Evolutionary conservation across 768 basidiomycete species (phyloP), one percentile per base, ranked within the genome.

Genomic region (Psilocybe cubensis): DNA sequence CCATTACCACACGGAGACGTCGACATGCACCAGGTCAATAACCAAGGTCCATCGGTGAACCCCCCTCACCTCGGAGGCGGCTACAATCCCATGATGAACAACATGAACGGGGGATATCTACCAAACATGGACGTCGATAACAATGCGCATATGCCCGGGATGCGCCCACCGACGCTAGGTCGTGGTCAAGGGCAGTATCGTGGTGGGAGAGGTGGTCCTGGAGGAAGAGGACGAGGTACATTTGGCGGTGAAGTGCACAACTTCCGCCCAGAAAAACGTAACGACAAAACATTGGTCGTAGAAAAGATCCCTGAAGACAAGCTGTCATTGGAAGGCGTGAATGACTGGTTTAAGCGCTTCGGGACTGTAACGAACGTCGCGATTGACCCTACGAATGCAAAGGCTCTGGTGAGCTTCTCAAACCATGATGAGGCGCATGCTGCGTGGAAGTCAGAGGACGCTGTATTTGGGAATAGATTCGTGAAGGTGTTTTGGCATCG

Each of bases 401-500:
- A 95, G 69, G 94, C 94, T 0, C 74, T 98, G 47, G 90, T 98
- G 60, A 94, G 90, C 62, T 98, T 97, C 72, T 80, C 84, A 29
- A 83, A 79, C 8, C 93, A 95, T 68, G 83, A 83, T 20, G 91
- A 95, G 65, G 96, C 96, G 0, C 85, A 89, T 66, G 83, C 84
- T 11, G 96, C 96, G 1, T 94, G 95, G 91, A 92, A 92, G 70
- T 86, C 87, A 23, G 92, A 96, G 71, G 94, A 96, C 60, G 94
- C 95, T n/a, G 89, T 97, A 12, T 97, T 97, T 66, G 86, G 86
- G 10, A 96, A 95, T 64, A 85, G 96, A 48, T 97, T 97, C 70
- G 95, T 97, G 62, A 96, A 96, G 73, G 81, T 97, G 29, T 93
- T 96, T 66, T 97, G 96, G 94, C 94, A 96, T 73, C 82, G 91